Evolutionary conservation across 495 filamentous ascomycete genomes (phyloP).

Genomic region (Talaromyces stipitatus): DNA sequence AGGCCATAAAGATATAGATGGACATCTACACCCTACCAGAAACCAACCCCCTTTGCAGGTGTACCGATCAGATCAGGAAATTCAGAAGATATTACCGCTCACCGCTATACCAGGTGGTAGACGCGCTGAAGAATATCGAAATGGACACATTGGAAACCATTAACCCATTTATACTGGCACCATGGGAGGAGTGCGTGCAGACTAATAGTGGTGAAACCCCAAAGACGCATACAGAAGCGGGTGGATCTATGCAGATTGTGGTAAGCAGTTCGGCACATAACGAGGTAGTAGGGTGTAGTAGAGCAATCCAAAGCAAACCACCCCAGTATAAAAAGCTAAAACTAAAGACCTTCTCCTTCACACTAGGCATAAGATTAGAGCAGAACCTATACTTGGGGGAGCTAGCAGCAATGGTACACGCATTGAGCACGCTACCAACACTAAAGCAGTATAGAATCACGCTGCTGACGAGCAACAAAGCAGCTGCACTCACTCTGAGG

Average conservation of each 20-base stretch:
- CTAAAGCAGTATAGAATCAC: slow-evolving; percentile 10
- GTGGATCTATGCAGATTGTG: background rate
- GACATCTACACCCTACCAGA: slow-evolving; percentile 15
- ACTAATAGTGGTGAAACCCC: background rate
- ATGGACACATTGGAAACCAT: slow-evolving; percentile 13
- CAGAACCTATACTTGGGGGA: slow-evolving; percentile 14
- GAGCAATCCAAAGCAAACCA: slow-evolving; percentile 8
- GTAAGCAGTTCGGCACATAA: slow-evolving; percentile 11
- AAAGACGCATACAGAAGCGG: background rate
- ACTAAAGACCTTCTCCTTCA: slow-evolving; percentile 7
- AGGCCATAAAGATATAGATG: slow-evolving; percentile 17
- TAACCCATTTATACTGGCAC: slow-evolving; percentile 1
- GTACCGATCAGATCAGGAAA: slow-evolving; percentile 7
- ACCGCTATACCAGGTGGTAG: slow-evolving; percentile 4
- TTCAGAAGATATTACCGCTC: slow-evolving; percentile 7
- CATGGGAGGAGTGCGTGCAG: background rate
- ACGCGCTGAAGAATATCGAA: slow-evolving; percentile 11
- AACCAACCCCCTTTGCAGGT: slow-evolving; percentile 17
- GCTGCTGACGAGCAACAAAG: slow-evolving; percentile 16
- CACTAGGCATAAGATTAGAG: slow-evolving; percentile 1
- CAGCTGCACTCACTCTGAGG: slow-evolving; percentile 12
- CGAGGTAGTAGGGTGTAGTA: slow-evolving; percentile 9
- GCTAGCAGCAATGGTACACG: slow-evolving; percentile 14
- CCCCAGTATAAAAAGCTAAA: slow-evolving; percentile 10
- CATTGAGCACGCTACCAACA: slow-evolving; percentile 9